Conservation (phyloP, 164 flowering plant genomes). For the Protea cynaroides region DNA sequence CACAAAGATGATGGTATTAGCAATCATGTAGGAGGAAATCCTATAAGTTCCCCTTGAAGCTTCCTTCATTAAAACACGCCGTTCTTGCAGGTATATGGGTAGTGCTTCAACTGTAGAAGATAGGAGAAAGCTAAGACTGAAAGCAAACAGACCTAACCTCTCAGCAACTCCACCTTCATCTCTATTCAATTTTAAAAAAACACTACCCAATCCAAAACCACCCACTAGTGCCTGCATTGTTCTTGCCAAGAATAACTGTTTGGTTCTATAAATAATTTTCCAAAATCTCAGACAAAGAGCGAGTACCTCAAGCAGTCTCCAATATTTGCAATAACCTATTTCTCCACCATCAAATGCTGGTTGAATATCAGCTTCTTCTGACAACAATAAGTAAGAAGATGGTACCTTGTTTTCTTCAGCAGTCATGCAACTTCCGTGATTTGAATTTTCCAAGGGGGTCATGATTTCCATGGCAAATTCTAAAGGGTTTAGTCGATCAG, state of each 20-base stretch:
- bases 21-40: conserved; percentile 83
- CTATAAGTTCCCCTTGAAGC: conserved; percentile 75
- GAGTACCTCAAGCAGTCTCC: conserved; percentile 41
- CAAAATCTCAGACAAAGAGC: conserved; percentile 63
- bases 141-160: conserved; percentile 83
- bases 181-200: conserved; percentile 49
- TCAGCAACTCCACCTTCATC: conserved; percentile 71
- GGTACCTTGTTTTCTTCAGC: conserved; percentile 9
- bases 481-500: conserved; percentile 59
- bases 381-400: conserved; percentile 23
- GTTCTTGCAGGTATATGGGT: conserved; percentile 87
- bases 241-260: conserved; percentile 79
- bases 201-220: conserved; percentile 79
- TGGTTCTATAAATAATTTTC: conserved; percentile 83
- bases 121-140: conserved; percentile 84
- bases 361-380: conserved; percentile 10
- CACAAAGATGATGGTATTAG: conserved; percentile 72
- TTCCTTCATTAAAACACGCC: conserved; percentile 80
- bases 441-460: conserved; percentile 33
- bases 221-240: conserved; percentile 89
- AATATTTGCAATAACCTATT: neutral
- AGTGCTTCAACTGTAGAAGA: conserved; percentile 94
- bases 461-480: conserved; percentile 88
- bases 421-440: neutral
- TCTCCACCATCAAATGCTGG: neutral